These are phyloP conservation scores for Sordariomycetes sp. DNA, from an alignment of 2,329 filamentous ascomycete genomes.

Conservation along the genomic window DNA sequence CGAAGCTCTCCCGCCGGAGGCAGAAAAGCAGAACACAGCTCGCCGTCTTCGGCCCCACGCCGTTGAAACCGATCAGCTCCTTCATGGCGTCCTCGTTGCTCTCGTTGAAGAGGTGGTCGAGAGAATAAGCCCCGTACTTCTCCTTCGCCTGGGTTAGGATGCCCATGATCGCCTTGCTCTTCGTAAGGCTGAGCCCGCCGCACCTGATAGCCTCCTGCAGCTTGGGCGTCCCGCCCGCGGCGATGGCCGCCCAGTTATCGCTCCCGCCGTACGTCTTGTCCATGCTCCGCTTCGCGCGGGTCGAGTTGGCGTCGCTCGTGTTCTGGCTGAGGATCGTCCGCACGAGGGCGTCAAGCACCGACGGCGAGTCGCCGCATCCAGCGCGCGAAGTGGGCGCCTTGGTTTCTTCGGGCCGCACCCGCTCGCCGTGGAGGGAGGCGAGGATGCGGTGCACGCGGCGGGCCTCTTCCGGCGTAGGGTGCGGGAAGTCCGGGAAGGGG, in stretches of 20 bases:
- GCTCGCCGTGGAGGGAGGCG: conserved; percentile 51
- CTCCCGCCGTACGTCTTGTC: conserved; percentile 29
- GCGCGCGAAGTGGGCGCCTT: conserved; percentile 53
- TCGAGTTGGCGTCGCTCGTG: conserved; percentile 43
- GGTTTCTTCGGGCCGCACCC: conserved; percentile 48
- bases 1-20: conserved; percentile 33
- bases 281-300: conserved; percentile 44
- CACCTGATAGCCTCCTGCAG: conserved; percentile 53
- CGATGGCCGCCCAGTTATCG: conserved; percentile 31
- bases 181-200: conserved; percentile 62
- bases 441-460: conserved; percentile 57
- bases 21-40: conserved; percentile 42
- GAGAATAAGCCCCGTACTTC: conserved; percentile 28
- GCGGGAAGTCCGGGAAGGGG: conserved; percentile 58
- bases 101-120: conserved; percentile 35
- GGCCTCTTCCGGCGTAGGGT: conserved; percentile 59
- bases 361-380: conserved; percentile 44
- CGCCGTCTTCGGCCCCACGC: conserved; percentile 44
- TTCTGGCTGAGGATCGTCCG: conserved; percentile 43
- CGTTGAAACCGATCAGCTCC: conserved; percentile 36
- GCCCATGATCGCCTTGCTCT: conserved; percentile 60
- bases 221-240: conserved; percentile 23
- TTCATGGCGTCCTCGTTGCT: conserved; percentile 35
- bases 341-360: conserved; percentile 40
- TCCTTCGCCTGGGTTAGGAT: conserved; percentile 54